phyloP scores from a whole-genome alignment of 2,329 filamentous ascomycete species.

The Penicillium sp. region DNA sequence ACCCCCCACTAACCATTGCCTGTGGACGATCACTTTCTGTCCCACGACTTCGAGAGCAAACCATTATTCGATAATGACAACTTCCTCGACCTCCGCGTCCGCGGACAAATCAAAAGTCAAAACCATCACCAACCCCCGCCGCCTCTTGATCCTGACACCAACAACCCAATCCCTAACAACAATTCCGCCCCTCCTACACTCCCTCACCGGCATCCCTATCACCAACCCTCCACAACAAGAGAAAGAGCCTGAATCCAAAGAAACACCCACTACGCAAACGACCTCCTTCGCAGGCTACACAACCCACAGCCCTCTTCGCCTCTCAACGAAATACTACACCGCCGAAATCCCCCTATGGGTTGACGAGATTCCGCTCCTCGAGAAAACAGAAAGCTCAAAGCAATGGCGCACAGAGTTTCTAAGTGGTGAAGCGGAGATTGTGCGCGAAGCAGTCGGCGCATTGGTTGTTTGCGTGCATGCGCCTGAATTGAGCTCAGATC shows the following conservation, averaged over 20 bases:
- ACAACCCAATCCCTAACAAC: conserved; percentile 33
- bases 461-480: conserved; percentile 39
- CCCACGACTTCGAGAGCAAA: neutral
- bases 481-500: conserved; percentile 11
- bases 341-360: conserved; percentile 48
- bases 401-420: conserved; percentile 45
- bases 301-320: conserved; percentile 41
- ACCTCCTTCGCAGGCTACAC: conserved; percentile 47
- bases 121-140: conserved; percentile 39
- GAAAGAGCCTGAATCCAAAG: conserved; percentile 1
- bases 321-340: conserved; percentile 46
- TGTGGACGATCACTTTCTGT: neutral
- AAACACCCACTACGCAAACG: conserved; percentile 1
- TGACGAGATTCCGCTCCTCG: conserved; percentile 41
- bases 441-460: conserved; percentile 46
- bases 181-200: conserved; percentile 38
- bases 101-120: conserved; percentile 13
- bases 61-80: conserved; percentile 10
- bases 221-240: conserved; percentile 20
- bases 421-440: conserved; percentile 41
- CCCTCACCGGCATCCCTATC: conserved; percentile 35
- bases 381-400: conserved; percentile 3
- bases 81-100: conserved; percentile 6
- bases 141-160: conserved; percentile 42
- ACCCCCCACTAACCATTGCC: neutral